These are phyloP conservation scores for Mucor sp. DNA, from an alignment of 371 early-diverging fungal species.

Conservation along the genomic window DNA sequence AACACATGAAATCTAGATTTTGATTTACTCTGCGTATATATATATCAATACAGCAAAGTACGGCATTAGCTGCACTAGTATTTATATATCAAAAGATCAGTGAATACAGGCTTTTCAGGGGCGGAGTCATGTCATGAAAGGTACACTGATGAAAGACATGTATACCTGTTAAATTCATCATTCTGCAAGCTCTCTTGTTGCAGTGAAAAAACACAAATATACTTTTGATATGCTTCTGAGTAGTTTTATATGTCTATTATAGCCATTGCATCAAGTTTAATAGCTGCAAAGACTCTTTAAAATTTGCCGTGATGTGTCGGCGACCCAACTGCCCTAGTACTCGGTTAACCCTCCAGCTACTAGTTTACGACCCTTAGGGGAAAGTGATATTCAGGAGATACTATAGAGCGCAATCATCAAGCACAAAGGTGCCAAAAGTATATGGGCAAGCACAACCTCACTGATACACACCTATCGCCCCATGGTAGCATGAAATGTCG, in stretches of 20 bases:
- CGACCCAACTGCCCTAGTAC: neutral
- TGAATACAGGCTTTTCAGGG: neutral
- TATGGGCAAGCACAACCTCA: no score
- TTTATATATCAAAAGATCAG: no score
- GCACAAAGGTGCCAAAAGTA: no score
- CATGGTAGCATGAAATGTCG: no score
- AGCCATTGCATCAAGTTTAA: neutral
- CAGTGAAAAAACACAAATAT: neutral
- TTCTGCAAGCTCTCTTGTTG: neutral
- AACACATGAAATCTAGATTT: no score
- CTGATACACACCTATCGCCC: no score
- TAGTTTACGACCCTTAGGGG: no score
- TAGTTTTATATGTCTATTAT: neutral
- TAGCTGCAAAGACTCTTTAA: neutral
- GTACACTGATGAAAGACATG: neutral
- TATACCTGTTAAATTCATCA: neutral
- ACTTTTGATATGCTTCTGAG: neutral
- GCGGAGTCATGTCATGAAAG: neutral
- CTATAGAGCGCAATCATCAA: no score
- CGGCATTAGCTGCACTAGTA: no score
- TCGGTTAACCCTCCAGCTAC: neutral
- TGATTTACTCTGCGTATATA: no score
- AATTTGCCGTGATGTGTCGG: neutral
- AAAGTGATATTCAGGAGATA: no score
- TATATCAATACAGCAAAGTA: no score